phyloP scores from a whole-genome alignment of 2,329 filamentous ascomycete species.

The Hymenotorrendiella dingleyae region DNA sequence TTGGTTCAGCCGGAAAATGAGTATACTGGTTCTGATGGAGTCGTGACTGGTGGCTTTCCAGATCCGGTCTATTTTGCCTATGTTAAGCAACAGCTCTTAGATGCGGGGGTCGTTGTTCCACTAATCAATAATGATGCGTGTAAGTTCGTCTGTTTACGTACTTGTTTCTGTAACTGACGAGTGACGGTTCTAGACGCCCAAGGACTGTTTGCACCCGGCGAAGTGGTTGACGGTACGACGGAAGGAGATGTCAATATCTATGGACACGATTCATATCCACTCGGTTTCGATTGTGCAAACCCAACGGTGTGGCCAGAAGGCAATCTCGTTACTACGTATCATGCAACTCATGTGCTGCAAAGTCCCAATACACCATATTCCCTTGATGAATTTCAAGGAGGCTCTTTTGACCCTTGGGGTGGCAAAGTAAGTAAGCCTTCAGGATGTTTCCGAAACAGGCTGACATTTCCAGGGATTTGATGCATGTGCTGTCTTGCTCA shows the following conservation, averaged over 20 bases:
- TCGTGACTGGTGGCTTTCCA: slow-evolving; percentile 48
- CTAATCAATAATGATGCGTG: slow-evolving; percentile 68
- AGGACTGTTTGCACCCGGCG: slow-evolving; percentile 27
- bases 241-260: slow-evolving; percentile 30
- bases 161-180: too few relatives aligned
- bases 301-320: slow-evolving; percentile 52
- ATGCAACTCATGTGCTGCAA: slow-evolving; percentile 47
- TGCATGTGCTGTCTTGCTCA: slow-evolving; percentile 58
- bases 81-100: slow-evolving; percentile 60
- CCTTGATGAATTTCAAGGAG: slow-evolving; percentile 60
- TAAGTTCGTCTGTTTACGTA: too few relatives aligned
- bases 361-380: slow-evolving; percentile 63
- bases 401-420: slow-evolving; percentile 70
- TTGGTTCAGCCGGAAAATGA: slow-evolving; percentile 79
- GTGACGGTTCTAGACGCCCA: slow-evolving; percentile 5
- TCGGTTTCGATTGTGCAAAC: slow-evolving; percentile 41
- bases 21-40: slow-evolving; percentile 50
- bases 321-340: slow-evolving; percentile 50
- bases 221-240: slow-evolving; percentile 23
- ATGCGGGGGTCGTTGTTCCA: slow-evolving; percentile 67
- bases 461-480: slow-evolving; percentile 56
- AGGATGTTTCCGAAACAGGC: too few relatives aligned
- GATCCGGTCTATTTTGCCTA: slow-evolving; percentile 65
- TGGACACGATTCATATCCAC: slow-evolving; percentile 38
- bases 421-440: slow-evolving; percentile 45